Evolutionary conservation across 306 rosid species (phyloP), one percentile per base, ranked within the genome.

Genomic region (Coriaria nepalensis): DNA sequence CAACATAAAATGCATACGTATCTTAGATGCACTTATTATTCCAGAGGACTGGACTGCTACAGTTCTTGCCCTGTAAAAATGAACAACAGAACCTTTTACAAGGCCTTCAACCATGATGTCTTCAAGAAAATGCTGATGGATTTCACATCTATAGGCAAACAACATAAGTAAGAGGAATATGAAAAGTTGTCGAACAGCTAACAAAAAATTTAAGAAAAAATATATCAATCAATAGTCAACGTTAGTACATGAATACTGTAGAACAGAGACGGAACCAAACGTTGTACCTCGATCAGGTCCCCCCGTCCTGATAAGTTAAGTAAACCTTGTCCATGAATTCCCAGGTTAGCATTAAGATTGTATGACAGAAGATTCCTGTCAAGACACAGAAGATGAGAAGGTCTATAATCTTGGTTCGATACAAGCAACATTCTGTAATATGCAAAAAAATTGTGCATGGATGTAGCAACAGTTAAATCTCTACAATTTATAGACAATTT

Each of bases 321-420:
- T 42, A 85, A 70, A 68, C 96, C 98, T 82, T 92, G 98, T 41
- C 98, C 98, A 65, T 63, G 94, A 65, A 92, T 94, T 75, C 94
- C 98, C 64, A 92, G 81, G 74, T 92, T 92, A 63, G 98, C 98
- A 82, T 92, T 86, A 63, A 63, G 98, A 92, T 61, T 92, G 98
- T 67, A 92, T 86, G 56, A 82, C 88, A 63, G 98, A 92, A 55
- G 94, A 63, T 61, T 76, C 94, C 98, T 92, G 71, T 67, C 15
- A 10, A 41, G 55, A 56, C 56, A 56, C 58, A 67, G 59, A 46
- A 13, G 49, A 61, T 40, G 60, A 62, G 64, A 66, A 35, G 40
- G 37, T 43, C 45, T 35, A 65, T 59, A 56, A 35, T 39, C 35
- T 10, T 40, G 38, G 66, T 60, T 66, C 65, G 47, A 68, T 8